phyloP scores from a whole-genome alignment of 306 rosid species.

The Clitoria ternatea region DNA sequence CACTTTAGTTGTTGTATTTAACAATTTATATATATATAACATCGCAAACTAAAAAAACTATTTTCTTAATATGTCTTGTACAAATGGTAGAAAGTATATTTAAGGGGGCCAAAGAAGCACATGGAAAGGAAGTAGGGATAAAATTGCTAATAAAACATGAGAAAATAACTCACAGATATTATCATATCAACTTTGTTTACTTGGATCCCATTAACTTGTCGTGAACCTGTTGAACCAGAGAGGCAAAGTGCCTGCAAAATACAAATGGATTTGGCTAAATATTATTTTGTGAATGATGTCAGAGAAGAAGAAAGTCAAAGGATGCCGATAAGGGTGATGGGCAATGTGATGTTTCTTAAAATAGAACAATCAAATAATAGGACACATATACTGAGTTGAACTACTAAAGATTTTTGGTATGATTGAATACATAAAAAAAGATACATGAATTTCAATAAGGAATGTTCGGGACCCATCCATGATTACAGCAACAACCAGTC shows the following conservation, averaged over 20 bases:
- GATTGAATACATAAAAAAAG: background rate
- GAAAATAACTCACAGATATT: constrained; percentile 55
- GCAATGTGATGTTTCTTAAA: background rate
- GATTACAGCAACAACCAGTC: constrained; percentile 76
- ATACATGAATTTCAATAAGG: constrained; percentile 84
- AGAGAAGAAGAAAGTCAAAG: background rate
- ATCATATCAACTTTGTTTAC: constrained; percentile 82
- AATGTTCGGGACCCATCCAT: constrained; percentile 90
- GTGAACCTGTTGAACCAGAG: constrained; percentile 48
- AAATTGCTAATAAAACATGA: background rate
- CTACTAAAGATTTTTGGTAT: background rate
- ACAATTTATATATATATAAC: too few species aligned
- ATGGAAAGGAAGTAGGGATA: background rate
- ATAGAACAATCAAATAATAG: background rate
- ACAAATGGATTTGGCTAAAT: background rate
- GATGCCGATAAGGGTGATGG: background rate
- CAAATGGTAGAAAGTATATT: background rate
- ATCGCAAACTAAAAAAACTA: too few species aligned
- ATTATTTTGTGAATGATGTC: background rate
- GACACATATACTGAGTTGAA: background rate
- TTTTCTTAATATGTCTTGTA: too few species aligned
- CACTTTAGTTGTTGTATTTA: background rate
- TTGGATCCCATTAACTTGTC: constrained; percentile 79
- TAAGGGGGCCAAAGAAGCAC: background rate
- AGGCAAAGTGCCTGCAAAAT: constrained; percentile 66